Evolutionary conservation across 768 basidiomycete species (phyloP).

Genomic region (Trametes coccinea): DNA sequence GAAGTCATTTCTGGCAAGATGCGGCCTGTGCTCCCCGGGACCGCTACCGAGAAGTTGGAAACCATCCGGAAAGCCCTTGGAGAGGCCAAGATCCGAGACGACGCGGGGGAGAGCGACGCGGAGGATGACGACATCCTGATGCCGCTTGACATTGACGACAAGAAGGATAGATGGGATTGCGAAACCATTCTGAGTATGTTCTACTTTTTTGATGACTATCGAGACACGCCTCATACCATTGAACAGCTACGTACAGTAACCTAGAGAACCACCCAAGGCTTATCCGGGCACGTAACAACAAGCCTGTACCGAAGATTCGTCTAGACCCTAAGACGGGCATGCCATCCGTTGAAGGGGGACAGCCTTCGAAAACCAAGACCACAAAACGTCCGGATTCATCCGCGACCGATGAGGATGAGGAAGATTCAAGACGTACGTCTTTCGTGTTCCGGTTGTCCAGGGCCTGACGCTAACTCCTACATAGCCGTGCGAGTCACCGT

Average conservation of each 20-base stretch:
- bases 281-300: conserved; percentile 65
- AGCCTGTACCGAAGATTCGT: conserved; percentile 59
- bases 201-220: neutral
- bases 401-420: conserved; percentile 33
- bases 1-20: conserved; percentile 89
- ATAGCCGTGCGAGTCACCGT: conserved; percentile 49
- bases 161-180: conserved; percentile 89
- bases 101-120: conserved; percentile 47
- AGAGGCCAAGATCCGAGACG: conserved; percentile 56
- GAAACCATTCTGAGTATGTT: conserved; percentile 89
- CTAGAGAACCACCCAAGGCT: conserved; percentile 94
- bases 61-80: conserved; percentile 78
- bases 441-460: conserved; percentile 1
- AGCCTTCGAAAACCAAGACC: conserved; percentile 12
- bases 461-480: neutral
- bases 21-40: conserved; percentile 72
- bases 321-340: conserved; percentile 80
- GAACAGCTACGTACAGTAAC: conserved; percentile 90
- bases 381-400: neutral
- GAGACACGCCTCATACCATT: neutral
- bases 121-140: conserved; percentile 47
- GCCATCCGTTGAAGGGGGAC: conserved; percentile 51
- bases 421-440: conserved; percentile 11
- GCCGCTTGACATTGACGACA: conserved; percentile 46
- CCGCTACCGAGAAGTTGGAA: conserved; percentile 76